phyloP scores from a whole-genome alignment of 441 rosid species.

The Croton setiger region DNA sequence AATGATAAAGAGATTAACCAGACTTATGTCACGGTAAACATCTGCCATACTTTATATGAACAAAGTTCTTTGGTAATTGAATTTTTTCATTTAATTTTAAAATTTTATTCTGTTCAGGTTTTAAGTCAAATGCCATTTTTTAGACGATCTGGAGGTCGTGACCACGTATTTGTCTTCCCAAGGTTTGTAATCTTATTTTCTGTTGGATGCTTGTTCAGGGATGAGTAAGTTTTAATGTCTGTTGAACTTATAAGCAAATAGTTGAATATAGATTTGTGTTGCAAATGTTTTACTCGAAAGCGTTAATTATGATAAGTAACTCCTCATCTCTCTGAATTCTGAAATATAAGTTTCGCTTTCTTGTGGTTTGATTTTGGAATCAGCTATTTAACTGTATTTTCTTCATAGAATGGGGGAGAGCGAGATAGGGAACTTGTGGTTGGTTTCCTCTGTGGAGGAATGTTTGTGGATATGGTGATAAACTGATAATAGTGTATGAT shows the following conservation, averaged over 20 bases:
- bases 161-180: conserved; percentile 90
- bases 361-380: not conserved
- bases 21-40: conserved; percentile 74
- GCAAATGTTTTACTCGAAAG: not conserved
- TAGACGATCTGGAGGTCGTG: conserved; percentile 84
- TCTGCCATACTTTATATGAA: not conserved
- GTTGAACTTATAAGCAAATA: not conserved
- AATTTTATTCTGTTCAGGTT: conserved; percentile 37
- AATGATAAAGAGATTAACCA: conserved; percentile 87
- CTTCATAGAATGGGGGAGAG: not conserved
- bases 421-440: not conserved
- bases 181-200: conserved; percentile 38
- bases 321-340: not conserved
- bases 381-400: not conserved
- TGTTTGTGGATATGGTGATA: not conserved
- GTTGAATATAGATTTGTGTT: no score
- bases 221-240: not conserved
- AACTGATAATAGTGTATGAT: not conserved
- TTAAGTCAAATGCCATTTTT: conserved; percentile 93
- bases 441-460: not conserved
- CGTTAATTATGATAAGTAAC: not conserved
- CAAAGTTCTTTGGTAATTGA: not conserved
- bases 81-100: not conserved
- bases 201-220: not conserved
- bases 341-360: not conserved